Evolutionary conservation across 306 rosid genomes (phyloP).

Genomic region (Cucumis sativus): DNA sequence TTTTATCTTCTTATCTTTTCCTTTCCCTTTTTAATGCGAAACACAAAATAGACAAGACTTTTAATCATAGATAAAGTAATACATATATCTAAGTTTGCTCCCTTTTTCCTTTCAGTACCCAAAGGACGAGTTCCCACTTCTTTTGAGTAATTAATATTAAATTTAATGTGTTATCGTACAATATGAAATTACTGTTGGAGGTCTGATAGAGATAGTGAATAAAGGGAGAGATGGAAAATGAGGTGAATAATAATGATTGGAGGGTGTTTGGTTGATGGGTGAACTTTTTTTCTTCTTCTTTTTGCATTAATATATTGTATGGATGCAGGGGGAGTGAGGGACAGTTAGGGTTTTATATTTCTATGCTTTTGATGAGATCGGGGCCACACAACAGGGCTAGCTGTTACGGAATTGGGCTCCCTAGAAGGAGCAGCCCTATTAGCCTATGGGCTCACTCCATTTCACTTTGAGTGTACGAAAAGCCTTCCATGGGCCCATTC

Average conservation of each 20-base stretch:
- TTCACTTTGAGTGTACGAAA: background rate
- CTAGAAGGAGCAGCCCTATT: background rate
- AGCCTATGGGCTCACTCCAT: background rate
- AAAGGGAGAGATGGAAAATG: background rate
- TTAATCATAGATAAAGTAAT: background rate
- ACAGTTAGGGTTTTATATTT: background rate
- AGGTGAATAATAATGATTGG: background rate
- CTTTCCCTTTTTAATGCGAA: background rate
- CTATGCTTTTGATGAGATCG: background rate
- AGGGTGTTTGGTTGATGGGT: background rate
- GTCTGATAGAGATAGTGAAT: background rate
- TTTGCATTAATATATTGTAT: background rate
- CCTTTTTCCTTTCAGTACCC: background rate
- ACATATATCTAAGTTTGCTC: background rate
- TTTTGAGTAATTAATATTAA: background rate
- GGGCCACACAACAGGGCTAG: background rate
- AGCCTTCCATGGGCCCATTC: slow-evolving; percentile 1
- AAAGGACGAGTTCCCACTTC: background rate
- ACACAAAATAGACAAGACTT: background rate
- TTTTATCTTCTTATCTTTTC: background rate
- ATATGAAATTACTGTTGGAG: background rate
- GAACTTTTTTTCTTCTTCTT: too few relatives aligned
- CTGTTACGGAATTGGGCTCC: slow-evolving; percentile 1
- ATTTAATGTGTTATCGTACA: background rate
- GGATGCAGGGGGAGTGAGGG: background rate